Conservation (phyloP, 768 basidiomycete genomes). For the Serendipita sp. region DNA sequence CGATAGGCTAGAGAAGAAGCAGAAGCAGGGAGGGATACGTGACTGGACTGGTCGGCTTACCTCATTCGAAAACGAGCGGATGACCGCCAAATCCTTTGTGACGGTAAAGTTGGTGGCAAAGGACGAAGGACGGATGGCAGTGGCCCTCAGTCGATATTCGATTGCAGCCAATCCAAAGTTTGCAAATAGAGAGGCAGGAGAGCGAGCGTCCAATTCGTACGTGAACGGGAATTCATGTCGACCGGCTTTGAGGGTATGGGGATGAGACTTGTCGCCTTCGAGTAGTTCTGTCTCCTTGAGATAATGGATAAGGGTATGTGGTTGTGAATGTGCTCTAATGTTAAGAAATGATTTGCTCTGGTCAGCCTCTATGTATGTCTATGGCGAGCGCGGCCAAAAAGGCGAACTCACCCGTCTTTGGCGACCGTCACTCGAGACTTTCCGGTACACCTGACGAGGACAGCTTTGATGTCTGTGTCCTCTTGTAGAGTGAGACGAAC, state of each 20-base stretch:
- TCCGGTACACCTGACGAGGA: not conserved
- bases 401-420: not conserved
- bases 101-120: slow-evolving; percentile 54
- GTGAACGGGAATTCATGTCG: slow-evolving; percentile 87
- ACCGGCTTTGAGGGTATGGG: slow-evolving; percentile 90
- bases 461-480: slow-evolving; percentile 39
- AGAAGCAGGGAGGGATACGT: not conserved
- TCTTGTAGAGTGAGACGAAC: slow-evolving; percentile 68
- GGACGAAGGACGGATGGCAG: slow-evolving; percentile 54
- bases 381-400: not conserved
- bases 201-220: slow-evolving; percentile 65
- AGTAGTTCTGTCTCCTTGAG: slow-evolving; percentile 74
- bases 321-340: not conserved
- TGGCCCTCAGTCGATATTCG: slow-evolving; percentile 79
- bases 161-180: slow-evolving; percentile 33
- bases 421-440: not conserved
- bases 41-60: not conserved
- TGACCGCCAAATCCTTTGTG: slow-evolving; percentile 42
- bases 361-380: too few relatives aligned
- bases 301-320: not conserved
- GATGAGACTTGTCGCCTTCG: slow-evolving; percentile 59
- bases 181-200: slow-evolving; percentile 53
- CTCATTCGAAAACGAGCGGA: slow-evolving; percentile 61
- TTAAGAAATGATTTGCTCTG: too few relatives aligned
- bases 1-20: not conserved